Conservation (phyloP, 192 early-diverging fungal species). For the Kappamyces sp. region DNA sequence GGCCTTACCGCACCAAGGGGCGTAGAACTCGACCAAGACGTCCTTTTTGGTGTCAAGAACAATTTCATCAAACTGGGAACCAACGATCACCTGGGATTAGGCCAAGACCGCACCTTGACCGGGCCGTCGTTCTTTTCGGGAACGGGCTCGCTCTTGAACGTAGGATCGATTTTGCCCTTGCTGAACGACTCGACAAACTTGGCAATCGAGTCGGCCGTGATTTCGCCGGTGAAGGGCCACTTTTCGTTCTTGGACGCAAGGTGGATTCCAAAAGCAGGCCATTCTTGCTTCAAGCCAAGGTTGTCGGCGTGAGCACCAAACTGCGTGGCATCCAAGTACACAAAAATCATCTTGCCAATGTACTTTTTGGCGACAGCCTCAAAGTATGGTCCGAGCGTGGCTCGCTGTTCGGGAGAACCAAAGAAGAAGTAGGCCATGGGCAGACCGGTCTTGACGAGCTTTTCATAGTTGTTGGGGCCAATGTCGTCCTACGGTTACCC, state of each 20-base stretch:
- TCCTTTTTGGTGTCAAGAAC: conserved; percentile 82
- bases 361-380: conserved; percentile 72
- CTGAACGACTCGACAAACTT: conserved; percentile 61
- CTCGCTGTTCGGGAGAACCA: conserved; percentile 54
- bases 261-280: conserved; percentile 92
- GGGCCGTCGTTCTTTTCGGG: conserved; percentile 80
- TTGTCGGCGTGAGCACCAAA: conserved; percentile 82
- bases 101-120: no score
- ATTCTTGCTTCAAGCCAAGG: conserved; percentile 82
- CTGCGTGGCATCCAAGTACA: conserved; percentile 82
- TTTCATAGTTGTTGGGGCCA: conserved; percentile 78
- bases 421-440: conserved; percentile 89
- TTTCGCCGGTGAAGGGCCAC: conserved; percentile 70
- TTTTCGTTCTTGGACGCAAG: conserved; percentile 66
- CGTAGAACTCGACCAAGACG: conserved; percentile 91
- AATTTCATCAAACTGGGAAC: conserved; percentile 71
- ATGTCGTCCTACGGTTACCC: no score
- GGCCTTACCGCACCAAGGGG: conserved; percentile 24
- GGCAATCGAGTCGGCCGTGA: conserved; percentile 53
- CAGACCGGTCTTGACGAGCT: conserved; percentile 79
- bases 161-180: conserved; percentile 63
- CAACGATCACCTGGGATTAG: no score
- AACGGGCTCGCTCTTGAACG: conserved; percentile 73
- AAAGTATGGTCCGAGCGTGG: conserved; percentile 49
- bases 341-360: conserved; percentile 88